Base-by-base conservation (phyloP, 177 flowering plant species). In the Vitis hybrid region DNA sequence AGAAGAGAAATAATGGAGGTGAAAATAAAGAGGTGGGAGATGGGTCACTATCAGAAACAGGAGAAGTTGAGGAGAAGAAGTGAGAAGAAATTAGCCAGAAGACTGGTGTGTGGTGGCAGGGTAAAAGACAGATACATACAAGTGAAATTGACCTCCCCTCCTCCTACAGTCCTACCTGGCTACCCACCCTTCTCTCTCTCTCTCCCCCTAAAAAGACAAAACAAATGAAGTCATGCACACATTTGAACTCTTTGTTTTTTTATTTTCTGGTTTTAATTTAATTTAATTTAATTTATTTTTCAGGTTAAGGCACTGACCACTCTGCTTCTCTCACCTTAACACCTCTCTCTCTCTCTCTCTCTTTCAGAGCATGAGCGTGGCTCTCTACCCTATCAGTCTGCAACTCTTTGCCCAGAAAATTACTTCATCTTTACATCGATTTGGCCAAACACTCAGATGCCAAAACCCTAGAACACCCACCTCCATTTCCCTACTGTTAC, bases 201-300 rank as follows among this genome's bases (percentile, higher is more conserved):
- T 26, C 26, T 39, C 45, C 4, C 45, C 4, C 45, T 19, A 19
- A 64, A 64, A 64, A 55, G 48, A 2, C 3, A 70, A 39, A 39
- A 22, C 13, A 66, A 68, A 68, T 76, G 75, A 72, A 72, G 78
- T 76, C 78, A 72, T 71, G 69, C 69, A 74, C 69, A 19, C 58
- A 39, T 39, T 15, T 51, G 16, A 26, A 61, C 61, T 26, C 71
- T 33, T 53, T 16, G 16, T 6, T 14, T 53, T 53, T 53, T 39
- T 26, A 2, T 39, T 39, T 39, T 39, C 7, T 39, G 45, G 8
- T 39, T 39, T 39, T 39, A 26, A 26, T 26, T 26, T 26, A 26
- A 2, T 26, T 2, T 26, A 26, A 1, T 39, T 39, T 39, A 52
- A 16, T 39, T 39, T 39, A 52, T 49, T 64, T 18, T 51, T 65